Evolutionary conservation across 345 rosid species (phyloP), one percentile per base, ranked within the genome.

Genomic region (Psidium friedrichsthalianum): DNA sequence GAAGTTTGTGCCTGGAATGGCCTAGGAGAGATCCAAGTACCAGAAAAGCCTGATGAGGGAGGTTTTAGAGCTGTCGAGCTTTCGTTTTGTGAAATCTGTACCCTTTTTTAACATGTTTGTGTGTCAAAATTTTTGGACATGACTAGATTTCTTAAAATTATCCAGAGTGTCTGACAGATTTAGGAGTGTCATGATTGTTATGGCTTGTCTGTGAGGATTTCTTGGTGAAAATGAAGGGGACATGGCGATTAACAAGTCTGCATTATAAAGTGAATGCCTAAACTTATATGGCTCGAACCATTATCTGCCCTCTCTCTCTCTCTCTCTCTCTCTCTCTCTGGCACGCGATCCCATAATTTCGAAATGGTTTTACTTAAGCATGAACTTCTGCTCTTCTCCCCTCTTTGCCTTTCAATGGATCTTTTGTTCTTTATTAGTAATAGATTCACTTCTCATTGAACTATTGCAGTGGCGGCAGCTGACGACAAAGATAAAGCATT

Each of bases 401-500:
- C 47, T 16, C 42, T 42, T 44, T 11, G 2, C 69, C 11, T 44
- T 64, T 44, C 7, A 36, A 22, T 52, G 13, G 49, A 22, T 82
- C 59, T 82, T 40, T 82, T 82, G 32, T 87, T 58, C n/a, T n/a
- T n/a, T 61, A 88, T 81, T 78, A 58, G 27, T 22, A 83, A 69
- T n/a, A 36, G 80, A 36, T 69, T 69, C 22, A 29, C 76, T 36
- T 82, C 59, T 61, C 57, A 61, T 84, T 84, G 56, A n/a, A 64
- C 87, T 82, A 74, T 91, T 92, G 94, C 96, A 97, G 98, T 97
- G 88, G 99, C 98, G 18, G n/a, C 98, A 91, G 76, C 92, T 97
- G 69, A 97, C 99, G 24, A 93, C 94, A 82, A n/a, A 95, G 94
- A 97, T 96, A 95, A n/a, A 94, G 92, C 96, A 97, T 91, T 90